Evolutionary conservation across 306 rosid genomes (phyloP), one percentile per base, ranked within the genome.

Genomic region (Prunus fruticosa): DNA sequence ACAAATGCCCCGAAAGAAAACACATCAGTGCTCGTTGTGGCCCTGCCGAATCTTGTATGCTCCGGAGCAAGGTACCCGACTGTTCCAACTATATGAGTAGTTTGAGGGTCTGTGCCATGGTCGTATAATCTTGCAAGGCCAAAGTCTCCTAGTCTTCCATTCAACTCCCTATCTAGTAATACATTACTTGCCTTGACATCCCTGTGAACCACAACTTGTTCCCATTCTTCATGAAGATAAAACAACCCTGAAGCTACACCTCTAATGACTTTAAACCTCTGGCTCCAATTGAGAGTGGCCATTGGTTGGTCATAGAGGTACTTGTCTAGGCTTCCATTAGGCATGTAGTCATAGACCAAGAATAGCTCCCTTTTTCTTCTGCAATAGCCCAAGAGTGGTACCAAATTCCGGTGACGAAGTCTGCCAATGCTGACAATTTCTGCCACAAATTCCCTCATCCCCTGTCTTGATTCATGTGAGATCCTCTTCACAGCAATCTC

Each of bases 391-490:
- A 2, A 87, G 60, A 91, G 87, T 0, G 82, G 85, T 30, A 91
- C 93, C 4, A 87, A 49, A 71, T 89, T 6, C 52, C 82, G 72
- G n/a, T 79, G 78, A 7, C 74, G 72, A 11, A 54, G 60, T 1
- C 23, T 20, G 3, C 97, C 92, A 6, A 87, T 83, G 74, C 87
- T 87, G 8, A 84, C 88, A 0, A 91, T 86, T 73, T 89, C 93
- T 3, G 93, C 83, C 32, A 87, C 88, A 53, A 91, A 89, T 80
- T 89, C 89, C 72, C 75, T 84, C 84, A 89, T 79, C 16, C 97
- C 97, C 72, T 91, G 92, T 61, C 87, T 82, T 25, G 96, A 91
- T 50, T 87, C 89, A 64, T 84, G 97, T 4, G 92, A 86, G 20
- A 89, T 81, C 71, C 50, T 84, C 74, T 91, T 89, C 45, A 91